A percentile compares a stretch with the other conserved stretches of the same genome.
These are phyloP conservation scores for Zalaria sp. DNA, from an alignment of 2,329 filamentous ascomycete species.

Conservation along the genomic window DNA sequence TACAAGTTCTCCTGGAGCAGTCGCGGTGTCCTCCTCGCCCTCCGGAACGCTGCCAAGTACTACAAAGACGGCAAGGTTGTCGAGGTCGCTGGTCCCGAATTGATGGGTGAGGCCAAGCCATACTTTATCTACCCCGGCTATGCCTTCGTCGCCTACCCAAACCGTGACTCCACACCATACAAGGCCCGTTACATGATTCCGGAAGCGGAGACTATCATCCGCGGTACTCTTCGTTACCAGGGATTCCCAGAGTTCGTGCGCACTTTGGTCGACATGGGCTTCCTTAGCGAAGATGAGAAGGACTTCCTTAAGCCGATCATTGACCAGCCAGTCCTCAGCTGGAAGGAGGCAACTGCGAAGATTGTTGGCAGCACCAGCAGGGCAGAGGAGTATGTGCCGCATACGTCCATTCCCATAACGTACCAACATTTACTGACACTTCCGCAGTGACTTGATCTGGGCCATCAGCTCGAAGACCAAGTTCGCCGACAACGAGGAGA, in stretches of 20 bases:
- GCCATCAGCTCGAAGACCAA: constrained; percentile 63
- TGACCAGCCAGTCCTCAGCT: constrained; percentile 35
- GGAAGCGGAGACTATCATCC: constrained; percentile 75
- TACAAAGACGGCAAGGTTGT: constrained; percentile 67
- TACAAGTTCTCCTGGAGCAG: constrained; percentile 77
- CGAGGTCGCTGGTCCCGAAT: constrained; percentile 22
- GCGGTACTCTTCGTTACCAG: constrained; percentile 72
- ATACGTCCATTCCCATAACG: too few relatives aligned
- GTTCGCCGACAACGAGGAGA: constrained; percentile 55
- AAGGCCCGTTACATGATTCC: constrained; percentile 82
- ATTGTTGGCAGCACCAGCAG: constrained; percentile 56
- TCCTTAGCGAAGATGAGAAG: constrained; percentile 59
- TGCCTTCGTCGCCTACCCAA: constrained; percentile 83
- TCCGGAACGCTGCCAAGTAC: constrained; percentile 73
- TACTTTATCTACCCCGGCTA: constrained; percentile 85
- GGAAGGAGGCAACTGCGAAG: constrained; percentile 74
- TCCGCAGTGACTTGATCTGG: constrained; percentile 38
- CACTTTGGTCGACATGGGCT: constrained; percentile 76
- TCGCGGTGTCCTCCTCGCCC: constrained; percentile 74
- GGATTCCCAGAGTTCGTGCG: constrained; percentile 88
- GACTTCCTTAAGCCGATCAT: constrained; percentile 48
- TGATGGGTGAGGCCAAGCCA: constrained; percentile 80
- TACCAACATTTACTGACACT: too few relatives aligned
- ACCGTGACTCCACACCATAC: constrained; percentile 81
- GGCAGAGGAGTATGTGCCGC: constrained; percentile 31